Conservation (phyloP, 2,329 filamentous ascomycete species). For the Phialophora macrospora region DNA sequence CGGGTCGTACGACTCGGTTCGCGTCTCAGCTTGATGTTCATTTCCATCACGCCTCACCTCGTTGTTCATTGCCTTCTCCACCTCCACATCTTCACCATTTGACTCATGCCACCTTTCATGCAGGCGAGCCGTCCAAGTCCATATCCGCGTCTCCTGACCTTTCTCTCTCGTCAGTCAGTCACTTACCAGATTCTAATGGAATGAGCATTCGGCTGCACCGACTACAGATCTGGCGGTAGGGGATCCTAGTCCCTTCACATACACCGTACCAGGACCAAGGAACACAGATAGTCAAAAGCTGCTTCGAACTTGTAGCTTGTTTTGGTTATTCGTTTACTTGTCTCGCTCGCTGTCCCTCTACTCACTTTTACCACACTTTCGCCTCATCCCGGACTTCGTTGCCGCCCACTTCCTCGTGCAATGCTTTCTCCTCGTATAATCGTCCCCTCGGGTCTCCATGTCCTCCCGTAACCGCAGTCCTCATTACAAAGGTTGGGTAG, state of each 20-base stretch:
- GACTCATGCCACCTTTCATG: too few relatives aligned
- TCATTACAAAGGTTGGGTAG: conserved; percentile 6
- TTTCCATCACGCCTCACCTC: too few relatives aligned
- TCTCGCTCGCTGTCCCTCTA: conserved; percentile 1
- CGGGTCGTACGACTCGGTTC: too few relatives aligned
- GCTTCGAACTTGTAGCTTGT: not conserved
- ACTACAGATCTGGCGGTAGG: not conserved
- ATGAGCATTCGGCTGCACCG: not conserved
- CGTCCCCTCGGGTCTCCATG: not conserved
- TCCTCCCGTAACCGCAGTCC: not conserved
- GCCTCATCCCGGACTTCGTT: not conserved
- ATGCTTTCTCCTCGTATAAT: not conserved
- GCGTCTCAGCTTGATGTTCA: too few relatives aligned
- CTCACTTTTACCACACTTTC: not conserved
- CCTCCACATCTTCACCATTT: too few relatives aligned
- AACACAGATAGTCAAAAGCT: not conserved
- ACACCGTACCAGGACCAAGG: not conserved
- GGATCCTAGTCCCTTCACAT: not conserved
- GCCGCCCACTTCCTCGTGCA: not conserved
- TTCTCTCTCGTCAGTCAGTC: too few relatives aligned
- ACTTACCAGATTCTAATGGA: not conserved
- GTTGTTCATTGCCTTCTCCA: too few relatives aligned
- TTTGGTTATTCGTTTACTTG: not conserved
- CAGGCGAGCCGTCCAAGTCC: too few relatives aligned
- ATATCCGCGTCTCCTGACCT: too few relatives aligned